These are phyloP conservation scores for Rosa lucieae DNA, from an alignment of 306 rosid species.

Conservation along the genomic window DNA sequence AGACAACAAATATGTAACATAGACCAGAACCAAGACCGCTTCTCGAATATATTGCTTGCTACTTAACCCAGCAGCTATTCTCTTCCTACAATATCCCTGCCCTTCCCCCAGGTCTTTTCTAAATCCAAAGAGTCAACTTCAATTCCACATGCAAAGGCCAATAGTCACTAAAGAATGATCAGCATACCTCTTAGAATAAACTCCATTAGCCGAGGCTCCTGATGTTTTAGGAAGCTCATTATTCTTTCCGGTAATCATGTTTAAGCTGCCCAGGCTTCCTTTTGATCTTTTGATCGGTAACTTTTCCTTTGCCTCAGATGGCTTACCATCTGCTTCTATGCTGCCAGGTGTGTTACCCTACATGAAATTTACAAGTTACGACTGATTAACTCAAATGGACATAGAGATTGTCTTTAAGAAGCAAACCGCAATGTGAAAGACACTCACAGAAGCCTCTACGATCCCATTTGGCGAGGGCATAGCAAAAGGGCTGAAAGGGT, in stretches of 20 bases:
- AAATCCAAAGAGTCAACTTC: background rate
- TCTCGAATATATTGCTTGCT: background rate
- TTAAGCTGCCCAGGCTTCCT: constrained; percentile 98
- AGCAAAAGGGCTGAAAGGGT: constrained; percentile 94
- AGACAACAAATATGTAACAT: background rate
- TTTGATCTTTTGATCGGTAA: constrained; percentile 94
- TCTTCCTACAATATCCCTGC: background rate
- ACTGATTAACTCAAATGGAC: constrained; percentile 22
- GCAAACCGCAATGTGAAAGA: constrained; percentile 16
- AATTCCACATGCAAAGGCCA: background rate
- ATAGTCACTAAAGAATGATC: constrained; percentile 3
- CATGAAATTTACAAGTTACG: constrained; percentile 35
- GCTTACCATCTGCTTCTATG: constrained; percentile 81
- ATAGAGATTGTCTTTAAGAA: background rate
- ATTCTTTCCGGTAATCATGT: constrained; percentile 94
- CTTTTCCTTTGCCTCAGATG: constrained; percentile 86
- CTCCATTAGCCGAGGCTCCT: constrained; percentile 78
- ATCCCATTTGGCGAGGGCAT: constrained; percentile 92
- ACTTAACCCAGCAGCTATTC: background rate
- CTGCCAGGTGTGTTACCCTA: constrained; percentile 85
- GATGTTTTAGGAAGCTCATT: constrained; percentile 70
- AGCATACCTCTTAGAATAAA: constrained; percentile 81
- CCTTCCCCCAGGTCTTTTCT: background rate
- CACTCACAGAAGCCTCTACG: constrained; percentile 87
- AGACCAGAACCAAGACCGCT: background rate